Evolutionary conservation across 2,329 filamentous ascomycete genomes (phyloP), one percentile per base, ranked within the genome.

Genomic region (Claviceps spartinae): DNA sequence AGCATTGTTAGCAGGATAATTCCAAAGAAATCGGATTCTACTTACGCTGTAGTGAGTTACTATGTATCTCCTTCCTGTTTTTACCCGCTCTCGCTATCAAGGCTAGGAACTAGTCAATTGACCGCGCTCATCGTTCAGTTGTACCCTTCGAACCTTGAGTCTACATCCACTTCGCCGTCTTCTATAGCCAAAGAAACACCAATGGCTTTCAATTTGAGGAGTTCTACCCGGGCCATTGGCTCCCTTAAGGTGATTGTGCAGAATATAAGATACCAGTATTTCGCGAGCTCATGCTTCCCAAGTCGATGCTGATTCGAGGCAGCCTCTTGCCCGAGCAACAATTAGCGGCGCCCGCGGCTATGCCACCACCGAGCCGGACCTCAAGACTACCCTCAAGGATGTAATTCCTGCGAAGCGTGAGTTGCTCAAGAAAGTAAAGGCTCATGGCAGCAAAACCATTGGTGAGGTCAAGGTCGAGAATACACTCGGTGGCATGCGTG

Each of bases 381-480:
- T 98, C 64, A 98, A 97, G 72, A 76, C 86, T 50, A 88, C 88
- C 14, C 81, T 98, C 59, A 85, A 82, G 62, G 81, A 83, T 59
- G 80, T 82, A 54, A 95, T 98, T 61, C 93, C 93, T 37, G 88
- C 83, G 56, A 97, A 97, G 75, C 83, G 90, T 50, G 91, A 95
- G 69, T 83, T 96, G 20, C 73, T 97, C 62, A 93, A 95, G 72
- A 86, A 90, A 69, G 87, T 97, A 72, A 97, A 96, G 75, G 80
- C 84, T 53, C 82, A 91, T 67, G 78, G 81, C 50, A 80, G 83
- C 62, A 93, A 90, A 69, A 82, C 83, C 54, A 83, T 97, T 62
- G 91, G 91, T 53, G 87, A 95, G 62, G 83, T 97, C 69, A 95
- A 91, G 76, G 81, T 97, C 46, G 87, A 91, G 70, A 95, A 93